Percentiles rank a stretch among this genome's conserved stretches.
phyloP scores from a whole-genome alignment of 2,329 filamentous ascomycete species.

The Trichoderma guizhouense region DNA sequence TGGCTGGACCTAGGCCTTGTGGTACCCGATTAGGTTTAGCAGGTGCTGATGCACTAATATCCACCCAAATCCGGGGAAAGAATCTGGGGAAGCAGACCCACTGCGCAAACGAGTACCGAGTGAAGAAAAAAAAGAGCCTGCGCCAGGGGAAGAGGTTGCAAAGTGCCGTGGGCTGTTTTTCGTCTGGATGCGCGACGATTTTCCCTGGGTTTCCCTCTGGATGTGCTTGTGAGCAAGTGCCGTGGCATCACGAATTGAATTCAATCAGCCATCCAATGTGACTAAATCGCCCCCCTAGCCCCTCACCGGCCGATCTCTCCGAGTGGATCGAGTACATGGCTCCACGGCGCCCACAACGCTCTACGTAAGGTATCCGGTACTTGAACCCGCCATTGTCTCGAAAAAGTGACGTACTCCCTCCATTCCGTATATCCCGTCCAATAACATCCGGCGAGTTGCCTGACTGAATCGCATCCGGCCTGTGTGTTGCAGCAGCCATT shows the following conservation, averaged over 20 bases:
- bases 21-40: constrained; percentile 21
- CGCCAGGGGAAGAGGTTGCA: not conserved
- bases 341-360: not conserved
- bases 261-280: not conserved
- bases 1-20: not conserved
- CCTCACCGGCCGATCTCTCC: constrained; percentile 14
- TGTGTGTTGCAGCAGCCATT: constrained; percentile 3
- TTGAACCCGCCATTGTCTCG: not conserved
- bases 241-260: not conserved
- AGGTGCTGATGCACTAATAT: not conserved
- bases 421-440: not conserved
- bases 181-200: not conserved
- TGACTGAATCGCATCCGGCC: not conserved
- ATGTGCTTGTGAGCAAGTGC: not conserved
- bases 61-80: constrained; percentile 16
- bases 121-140: not conserved
- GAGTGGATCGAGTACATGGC: not conserved
- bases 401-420: constrained; percentile 12
- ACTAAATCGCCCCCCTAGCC: constrained; percentile 10
- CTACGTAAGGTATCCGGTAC: not conserved
- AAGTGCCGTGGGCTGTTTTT: not conserved
- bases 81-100: constrained; percentile 21
- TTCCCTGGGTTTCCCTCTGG: not conserved
- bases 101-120: not conserved
- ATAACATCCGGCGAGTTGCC: not conserved